Conservation (phyloP, 2,329 filamentous ascomycete species). For the Chaetomium sp. region DNA sequence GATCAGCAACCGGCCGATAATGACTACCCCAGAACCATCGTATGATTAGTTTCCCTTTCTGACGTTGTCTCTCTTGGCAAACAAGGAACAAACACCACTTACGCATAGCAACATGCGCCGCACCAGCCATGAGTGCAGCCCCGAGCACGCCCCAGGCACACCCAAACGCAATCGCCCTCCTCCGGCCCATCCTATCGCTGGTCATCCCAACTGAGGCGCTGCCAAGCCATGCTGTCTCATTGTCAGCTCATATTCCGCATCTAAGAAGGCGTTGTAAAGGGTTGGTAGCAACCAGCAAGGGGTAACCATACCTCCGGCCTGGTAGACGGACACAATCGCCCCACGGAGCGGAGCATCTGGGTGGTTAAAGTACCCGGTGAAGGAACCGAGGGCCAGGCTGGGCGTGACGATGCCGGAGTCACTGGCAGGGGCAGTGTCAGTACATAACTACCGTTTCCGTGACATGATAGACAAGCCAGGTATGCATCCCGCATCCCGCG, state of each 20-base stretch:
- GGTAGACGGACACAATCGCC: slow-evolving; percentile 36
- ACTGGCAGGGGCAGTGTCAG: slow-evolving; percentile 19
- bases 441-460: no score
- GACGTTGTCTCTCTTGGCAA: background rate
- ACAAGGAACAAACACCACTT: slow-evolving; percentile 13
- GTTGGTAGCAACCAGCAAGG: background rate
- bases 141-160: slow-evolving; percentile 35
- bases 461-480: no score
- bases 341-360: slow-evolving; percentile 32
- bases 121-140: slow-evolving; percentile 35
- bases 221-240: slow-evolving; percentile 32
- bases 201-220: slow-evolving; percentile 36
- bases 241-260: background rate
- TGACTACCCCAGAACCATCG: slow-evolving; percentile 24
- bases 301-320: slow-evolving; percentile 30
- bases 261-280: background rate
- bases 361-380: slow-evolving; percentile 31
- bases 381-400: slow-evolving; percentile 32
- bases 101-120: slow-evolving; percentile 36
- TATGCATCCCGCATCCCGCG: background rate
- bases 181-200: slow-evolving; percentile 32
- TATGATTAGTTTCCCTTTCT: background rate
- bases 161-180: slow-evolving; percentile 35
- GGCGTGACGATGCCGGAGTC: slow-evolving; percentile 39
- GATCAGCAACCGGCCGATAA: slow-evolving; percentile 33